These are phyloP conservation scores for Chlamydomonas sp. DNA, from an alignment of 139 green algal genomes.

Conservation along the genomic window DNA sequence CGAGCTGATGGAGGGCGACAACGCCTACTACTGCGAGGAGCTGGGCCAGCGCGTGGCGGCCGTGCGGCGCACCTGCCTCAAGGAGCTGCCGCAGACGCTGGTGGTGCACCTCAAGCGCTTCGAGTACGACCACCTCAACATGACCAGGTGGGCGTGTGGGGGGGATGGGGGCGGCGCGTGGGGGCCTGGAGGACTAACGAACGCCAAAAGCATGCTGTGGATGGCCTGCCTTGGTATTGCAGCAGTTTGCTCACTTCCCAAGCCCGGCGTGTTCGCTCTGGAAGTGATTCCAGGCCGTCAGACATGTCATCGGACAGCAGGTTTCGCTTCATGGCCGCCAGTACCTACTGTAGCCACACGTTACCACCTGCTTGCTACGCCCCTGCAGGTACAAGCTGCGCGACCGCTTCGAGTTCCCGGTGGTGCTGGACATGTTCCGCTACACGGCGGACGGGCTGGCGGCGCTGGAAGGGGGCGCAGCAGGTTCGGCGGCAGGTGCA, in stretches of 20 bases:
- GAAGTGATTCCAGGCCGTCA: too few species aligned
- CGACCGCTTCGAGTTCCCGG: conserved; percentile 91
- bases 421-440: conserved; percentile 83
- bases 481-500: background rate
- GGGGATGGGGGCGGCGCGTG: background rate
- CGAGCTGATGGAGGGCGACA: conserved; percentile 95
- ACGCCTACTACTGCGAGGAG: conserved; percentile 89
- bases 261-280: too few species aligned
- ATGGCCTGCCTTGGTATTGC: background rate
- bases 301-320: too few species aligned
- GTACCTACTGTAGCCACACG: too few species aligned
- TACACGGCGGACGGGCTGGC: conserved; percentile 87
- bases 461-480: conserved; percentile 38
- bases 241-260: too few species aligned
- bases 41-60: conserved; percentile 80
- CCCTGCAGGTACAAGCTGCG: conserved; percentile 53
- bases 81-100: conserved; percentile 77
- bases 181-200: background rate
- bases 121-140: conserved; percentile 87
- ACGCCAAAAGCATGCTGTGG: background rate
- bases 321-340: too few species aligned
- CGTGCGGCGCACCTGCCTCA: conserved; percentile 81
- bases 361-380: too few species aligned
- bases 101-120: conserved; percentile 91
- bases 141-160: conserved; percentile 60